Conservation (phyloP, 2,329 filamentous ascomycete genomes). For the Conoideocrella luteorostrata region DNA sequence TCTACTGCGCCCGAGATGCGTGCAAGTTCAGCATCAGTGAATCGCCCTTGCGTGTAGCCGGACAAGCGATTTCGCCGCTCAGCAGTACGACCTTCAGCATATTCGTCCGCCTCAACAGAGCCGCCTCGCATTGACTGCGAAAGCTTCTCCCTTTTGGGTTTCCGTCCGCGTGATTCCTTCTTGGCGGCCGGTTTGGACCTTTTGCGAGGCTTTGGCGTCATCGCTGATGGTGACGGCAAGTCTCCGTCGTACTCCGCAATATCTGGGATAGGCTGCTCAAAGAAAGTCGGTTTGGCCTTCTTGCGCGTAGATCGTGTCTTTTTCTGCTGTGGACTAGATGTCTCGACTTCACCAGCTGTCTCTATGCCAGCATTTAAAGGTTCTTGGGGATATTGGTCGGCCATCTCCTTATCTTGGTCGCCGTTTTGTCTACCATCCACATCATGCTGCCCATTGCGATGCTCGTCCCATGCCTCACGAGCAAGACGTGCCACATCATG, state of each 20-base stretch:
- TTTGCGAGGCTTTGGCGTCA: slow-evolving; percentile 22
- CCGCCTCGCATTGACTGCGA: slow-evolving; percentile 18
- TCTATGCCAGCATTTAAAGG: slow-evolving; percentile 1
- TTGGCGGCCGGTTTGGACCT: slow-evolving; percentile 23
- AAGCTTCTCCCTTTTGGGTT: slow-evolving; percentile 12
- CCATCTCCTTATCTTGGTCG: slow-evolving; percentile 3
- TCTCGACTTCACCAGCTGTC: slow-evolving; percentile 7
- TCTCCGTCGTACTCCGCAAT: slow-evolving; percentile 16
- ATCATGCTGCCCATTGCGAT: slow-evolving; percentile 22
- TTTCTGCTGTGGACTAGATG: slow-evolving; percentile 13
- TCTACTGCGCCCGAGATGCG: slow-evolving; percentile 36
- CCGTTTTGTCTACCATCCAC: slow-evolving; percentile 10
- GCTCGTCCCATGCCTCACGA: slow-evolving; percentile 28
- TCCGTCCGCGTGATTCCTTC: slow-evolving; percentile 15
- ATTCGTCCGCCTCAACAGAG: slow-evolving; percentile 14
- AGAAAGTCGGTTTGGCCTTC: slow-evolving; percentile 44
- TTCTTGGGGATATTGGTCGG: slow-evolving; percentile 7
- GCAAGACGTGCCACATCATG: slow-evolving; percentile 24
- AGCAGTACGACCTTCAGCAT: slow-evolving; percentile 9
- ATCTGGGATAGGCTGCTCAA: slow-evolving; percentile 24
- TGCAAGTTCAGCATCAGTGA: slow-evolving; percentile 36
- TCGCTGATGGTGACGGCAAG: slow-evolving; percentile 27
- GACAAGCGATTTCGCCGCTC: slow-evolving; percentile 18
- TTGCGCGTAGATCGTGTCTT: slow-evolving; percentile 32
- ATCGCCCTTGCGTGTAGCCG: slow-evolving; percentile 32